These are phyloP conservation scores for Keithomyces neogunnii DNA, from an alignment of 2,329 filamentous ascomycete species.

Conservation along the genomic window DNA sequence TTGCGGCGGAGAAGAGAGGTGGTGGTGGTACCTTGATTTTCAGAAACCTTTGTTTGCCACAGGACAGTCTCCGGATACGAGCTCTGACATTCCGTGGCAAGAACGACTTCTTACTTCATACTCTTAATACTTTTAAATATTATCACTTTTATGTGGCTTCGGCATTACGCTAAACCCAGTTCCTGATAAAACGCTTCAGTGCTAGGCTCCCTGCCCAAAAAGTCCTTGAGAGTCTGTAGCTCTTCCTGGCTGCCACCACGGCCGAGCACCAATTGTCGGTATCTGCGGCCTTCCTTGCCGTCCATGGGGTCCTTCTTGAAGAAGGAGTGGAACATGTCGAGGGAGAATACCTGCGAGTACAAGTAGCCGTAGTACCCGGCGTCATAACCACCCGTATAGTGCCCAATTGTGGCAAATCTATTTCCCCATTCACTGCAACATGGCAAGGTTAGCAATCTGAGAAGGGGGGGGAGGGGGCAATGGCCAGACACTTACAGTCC, in stretches of 20 bases:
- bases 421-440: conserved; percentile 57
- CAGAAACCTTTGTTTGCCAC: neutral
- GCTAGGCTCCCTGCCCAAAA: conserved; percentile 67
- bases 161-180: conserved; percentile 40
- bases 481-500: conserved; percentile 33
- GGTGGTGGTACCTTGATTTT: neutral
- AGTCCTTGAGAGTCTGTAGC: conserved; percentile 71
- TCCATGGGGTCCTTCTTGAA: conserved; percentile 77
- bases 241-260: conserved; percentile 72
- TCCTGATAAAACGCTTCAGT: conserved; percentile 75
- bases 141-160: neutral
- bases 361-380: conserved; percentile 75
- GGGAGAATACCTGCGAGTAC: conserved; percentile 70
- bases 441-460: conserved; percentile 16
- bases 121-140: no score
- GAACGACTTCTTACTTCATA: neutral
- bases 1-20: no score
- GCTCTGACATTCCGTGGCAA: conserved; percentile 1
- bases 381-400: conserved; percentile 78
- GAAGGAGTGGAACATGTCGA: conserved; percentile 78
- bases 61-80: neutral
- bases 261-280: conserved; percentile 71
- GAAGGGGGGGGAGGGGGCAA: no score
- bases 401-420: conserved; percentile 72
- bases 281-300: conserved; percentile 61